These are phyloP conservation scores for Macadamia tetraphylla DNA, from an alignment of 164 flowering plant species.

Conservation along the genomic window DNA sequence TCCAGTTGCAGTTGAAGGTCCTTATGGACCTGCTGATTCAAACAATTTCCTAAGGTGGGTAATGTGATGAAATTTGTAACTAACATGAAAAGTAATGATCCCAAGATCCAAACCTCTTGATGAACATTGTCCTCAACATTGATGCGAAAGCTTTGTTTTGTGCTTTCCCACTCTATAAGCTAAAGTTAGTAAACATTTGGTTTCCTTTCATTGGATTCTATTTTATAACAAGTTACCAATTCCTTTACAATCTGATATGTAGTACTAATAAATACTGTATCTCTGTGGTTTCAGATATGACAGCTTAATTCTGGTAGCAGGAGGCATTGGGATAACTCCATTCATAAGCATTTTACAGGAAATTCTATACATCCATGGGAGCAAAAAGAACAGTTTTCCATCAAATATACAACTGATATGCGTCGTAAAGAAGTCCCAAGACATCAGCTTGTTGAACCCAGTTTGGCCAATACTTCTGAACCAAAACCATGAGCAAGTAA, in stretches of 20 bases:
- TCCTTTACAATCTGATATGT: too few species aligned
- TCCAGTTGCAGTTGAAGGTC: slow-evolving; percentile 73
- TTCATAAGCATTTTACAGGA: slow-evolving; percentile 78
- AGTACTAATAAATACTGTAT: too few species aligned
- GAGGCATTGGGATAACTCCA: slow-evolving; percentile 86
- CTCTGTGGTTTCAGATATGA: slow-evolving; percentile 53
- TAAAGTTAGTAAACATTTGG: too few species aligned
- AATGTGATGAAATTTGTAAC: not conserved
- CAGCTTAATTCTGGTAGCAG: slow-evolving; percentile 61
- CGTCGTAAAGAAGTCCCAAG: slow-evolving; percentile 47
- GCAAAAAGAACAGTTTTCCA: slow-evolving; percentile 22
- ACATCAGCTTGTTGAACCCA: slow-evolving; percentile 46
- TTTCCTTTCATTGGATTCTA: too few species aligned
- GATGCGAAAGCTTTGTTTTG: too few species aligned
- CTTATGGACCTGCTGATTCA: slow-evolving; percentile 73
- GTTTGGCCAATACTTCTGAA: slow-evolving; percentile 38
- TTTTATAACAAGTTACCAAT: too few species aligned
- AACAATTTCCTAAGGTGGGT: slow-evolving; percentile 54
- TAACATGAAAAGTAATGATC: too few species aligned
- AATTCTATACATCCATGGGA: slow-evolving; percentile 22
- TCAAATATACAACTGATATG: slow-evolving; percentile 50
- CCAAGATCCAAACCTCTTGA: too few species aligned
- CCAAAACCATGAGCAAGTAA: slow-evolving; percentile 19
- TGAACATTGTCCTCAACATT: too few species aligned
- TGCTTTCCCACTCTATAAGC: too few species aligned